Conservation (phyloP, 1,284 basidiomycete species). For the Microbotryum silenes-acaulis region DNA sequence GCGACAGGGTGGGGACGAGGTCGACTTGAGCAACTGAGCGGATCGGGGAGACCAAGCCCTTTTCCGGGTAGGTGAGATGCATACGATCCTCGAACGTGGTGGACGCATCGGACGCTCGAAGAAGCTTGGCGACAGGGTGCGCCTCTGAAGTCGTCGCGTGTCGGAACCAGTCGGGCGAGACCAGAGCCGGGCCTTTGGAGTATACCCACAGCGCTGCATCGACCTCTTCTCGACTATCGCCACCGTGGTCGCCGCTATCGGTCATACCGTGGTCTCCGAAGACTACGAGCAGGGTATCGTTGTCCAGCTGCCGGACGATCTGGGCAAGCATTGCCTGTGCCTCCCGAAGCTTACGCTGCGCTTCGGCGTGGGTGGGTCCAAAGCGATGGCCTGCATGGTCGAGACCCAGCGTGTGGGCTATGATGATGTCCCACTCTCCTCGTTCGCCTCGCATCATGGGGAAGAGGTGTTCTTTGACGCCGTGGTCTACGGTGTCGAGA, state of each 20-base stretch:
- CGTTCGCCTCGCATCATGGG: constrained; percentile 54
- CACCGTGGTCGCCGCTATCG: constrained; percentile 86
- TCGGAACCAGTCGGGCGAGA: constrained; percentile 26
- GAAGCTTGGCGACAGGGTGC: constrained; percentile 16
- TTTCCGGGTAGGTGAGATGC: constrained; percentile 15
- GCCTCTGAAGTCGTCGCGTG: background rate
- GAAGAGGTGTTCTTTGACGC: constrained; percentile 75
- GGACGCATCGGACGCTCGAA: background rate
- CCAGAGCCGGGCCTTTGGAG: constrained; percentile 47
- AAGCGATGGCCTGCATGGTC: constrained; percentile 95
- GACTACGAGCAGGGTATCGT: constrained; percentile 81
- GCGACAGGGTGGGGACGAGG: constrained; percentile 76
- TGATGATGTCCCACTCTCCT: constrained; percentile 65
- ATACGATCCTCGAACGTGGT: constrained; percentile 20
- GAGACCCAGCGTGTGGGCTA: constrained; percentile 94
- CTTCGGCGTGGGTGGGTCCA: constrained; percentile 77
- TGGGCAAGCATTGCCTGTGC: constrained; percentile 72
- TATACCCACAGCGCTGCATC: constrained; percentile 87
- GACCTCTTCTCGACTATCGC: constrained; percentile 79
- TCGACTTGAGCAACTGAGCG: constrained; percentile 88
- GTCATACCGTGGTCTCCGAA: constrained; percentile 99
- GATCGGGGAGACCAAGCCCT: constrained; percentile 40
- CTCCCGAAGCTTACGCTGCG: constrained; percentile 75
- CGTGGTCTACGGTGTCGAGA: constrained; percentile 87
- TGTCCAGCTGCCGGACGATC: constrained; percentile 58